Percentiles rank a stretch among this genome's conserved stretches.
phyloP scores from a whole-genome alignment of 2,329 filamentous ascomycete species.

The Laburnicola sp. region DNA sequence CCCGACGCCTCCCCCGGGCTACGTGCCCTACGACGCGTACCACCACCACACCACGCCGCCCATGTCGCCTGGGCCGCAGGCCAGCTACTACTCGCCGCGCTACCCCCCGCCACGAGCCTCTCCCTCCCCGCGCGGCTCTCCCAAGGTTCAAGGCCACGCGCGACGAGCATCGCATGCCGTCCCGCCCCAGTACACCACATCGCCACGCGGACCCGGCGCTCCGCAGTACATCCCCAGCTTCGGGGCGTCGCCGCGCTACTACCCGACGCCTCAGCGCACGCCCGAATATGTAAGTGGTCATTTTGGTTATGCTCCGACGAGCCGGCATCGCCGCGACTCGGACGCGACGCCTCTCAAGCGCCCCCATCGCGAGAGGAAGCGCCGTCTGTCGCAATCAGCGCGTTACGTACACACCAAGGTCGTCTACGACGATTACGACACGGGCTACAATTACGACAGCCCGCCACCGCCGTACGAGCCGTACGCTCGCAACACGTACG shows the following conservation, averaged over 20 bases:
- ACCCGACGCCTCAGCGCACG: slow-evolving; percentile 58
- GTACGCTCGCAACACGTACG: slow-evolving; percentile 56
- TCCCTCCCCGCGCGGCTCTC: slow-evolving; percentile 50
- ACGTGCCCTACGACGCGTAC: slow-evolving; percentile 40
- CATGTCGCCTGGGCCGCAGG: slow-evolving; percentile 55
- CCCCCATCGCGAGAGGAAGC: slow-evolving; percentile 50
- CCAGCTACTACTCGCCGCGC: slow-evolving; percentile 57
- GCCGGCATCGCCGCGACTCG: slow-evolving; percentile 44
- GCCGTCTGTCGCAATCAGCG: slow-evolving; percentile 55
- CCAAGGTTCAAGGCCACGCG: slow-evolving; percentile 54
- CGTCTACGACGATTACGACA: slow-evolving; percentile 58
- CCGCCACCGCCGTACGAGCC: slow-evolving; percentile 54
- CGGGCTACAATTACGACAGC: slow-evolving; percentile 50
- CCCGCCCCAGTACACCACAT: slow-evolving; percentile 51
- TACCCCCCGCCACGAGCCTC: slow-evolving; percentile 55
- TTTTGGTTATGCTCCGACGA: slow-evolving; percentile 54
- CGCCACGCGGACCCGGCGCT: slow-evolving; percentile 41
- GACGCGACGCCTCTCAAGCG: slow-evolving; percentile 46
- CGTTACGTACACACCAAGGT: slow-evolving; percentile 61
- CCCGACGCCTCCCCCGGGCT: slow-evolving; percentile 41
- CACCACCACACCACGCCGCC: slow-evolving; percentile 40
- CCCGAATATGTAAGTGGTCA: slow-evolving; percentile 66
- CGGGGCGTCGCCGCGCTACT: slow-evolving; percentile 36
- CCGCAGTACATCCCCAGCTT: slow-evolving; percentile 51
- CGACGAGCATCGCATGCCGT: slow-evolving; percentile 60